Evolutionary conservation across 1,284 basidiomycete genomes (phyloP).

Genomic region (Ganoderma leucocontextum): DNA sequence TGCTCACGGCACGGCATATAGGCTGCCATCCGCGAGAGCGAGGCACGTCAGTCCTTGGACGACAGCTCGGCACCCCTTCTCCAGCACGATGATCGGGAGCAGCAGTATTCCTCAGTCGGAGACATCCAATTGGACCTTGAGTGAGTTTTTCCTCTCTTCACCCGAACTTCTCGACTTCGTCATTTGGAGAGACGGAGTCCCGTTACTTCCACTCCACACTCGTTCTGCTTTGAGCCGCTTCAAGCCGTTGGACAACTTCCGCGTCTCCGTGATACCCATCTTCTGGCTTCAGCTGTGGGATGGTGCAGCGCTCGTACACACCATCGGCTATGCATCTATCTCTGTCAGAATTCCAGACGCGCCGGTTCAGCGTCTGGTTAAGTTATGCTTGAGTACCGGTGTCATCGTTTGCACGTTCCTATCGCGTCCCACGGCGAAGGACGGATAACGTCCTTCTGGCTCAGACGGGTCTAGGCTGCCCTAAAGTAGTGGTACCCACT

Average conservation of each 20-base stretch:
- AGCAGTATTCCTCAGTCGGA: slow-evolving; percentile 58
- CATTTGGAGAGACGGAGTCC: background rate
- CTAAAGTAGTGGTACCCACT: background rate
- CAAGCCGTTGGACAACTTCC: background rate
- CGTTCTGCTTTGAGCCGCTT: background rate
- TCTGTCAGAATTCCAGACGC: background rate
- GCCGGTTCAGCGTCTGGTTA: background rate
- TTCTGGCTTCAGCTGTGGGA: background rate
- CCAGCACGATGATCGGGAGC: slow-evolving; percentile 89
- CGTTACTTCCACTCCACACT: background rate
- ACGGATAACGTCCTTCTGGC: background rate
- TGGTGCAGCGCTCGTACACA: background rate
- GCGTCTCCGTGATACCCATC: background rate
- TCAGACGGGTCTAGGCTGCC: background rate
- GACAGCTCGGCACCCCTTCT: slow-evolving; percentile 92
- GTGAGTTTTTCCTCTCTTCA: slow-evolving; percentile 50
- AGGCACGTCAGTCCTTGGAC: slow-evolving; percentile 91
- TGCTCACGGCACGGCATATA: slow-evolving; percentile 42
- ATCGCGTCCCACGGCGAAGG: background rate
- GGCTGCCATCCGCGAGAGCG: slow-evolving; percentile 84
- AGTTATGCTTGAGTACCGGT: background rate
- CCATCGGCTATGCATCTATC: background rate
- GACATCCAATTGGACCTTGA: slow-evolving; percentile 86
- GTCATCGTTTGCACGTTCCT: background rate
- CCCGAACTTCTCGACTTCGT: background rate